Evolutionary conservation across 208 protist species (phyloP).

Genomic region (Acanthamoeba lugdunensis): DNA sequence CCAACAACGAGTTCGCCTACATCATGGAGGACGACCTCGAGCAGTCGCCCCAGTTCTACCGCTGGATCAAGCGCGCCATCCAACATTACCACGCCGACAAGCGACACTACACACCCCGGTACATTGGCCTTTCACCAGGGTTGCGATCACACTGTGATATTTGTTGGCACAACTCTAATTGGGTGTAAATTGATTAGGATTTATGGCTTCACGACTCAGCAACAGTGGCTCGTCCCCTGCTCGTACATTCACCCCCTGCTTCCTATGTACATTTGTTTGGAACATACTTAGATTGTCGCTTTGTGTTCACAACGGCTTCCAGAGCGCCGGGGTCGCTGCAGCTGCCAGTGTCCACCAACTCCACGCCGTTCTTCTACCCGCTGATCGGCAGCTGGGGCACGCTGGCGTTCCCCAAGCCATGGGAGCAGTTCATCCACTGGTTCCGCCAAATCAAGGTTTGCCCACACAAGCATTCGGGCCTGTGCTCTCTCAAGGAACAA

Average conservation of each 20-base stretch:
- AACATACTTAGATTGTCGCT: no score
- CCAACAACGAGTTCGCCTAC: constrained; percentile 11
- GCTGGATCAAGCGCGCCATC: constrained; percentile 38
- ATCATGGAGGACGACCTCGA: constrained; percentile 72
- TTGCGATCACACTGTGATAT: no score
- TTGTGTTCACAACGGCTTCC: no score
- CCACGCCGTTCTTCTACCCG: constrained; percentile 35
- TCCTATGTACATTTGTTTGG: no score
- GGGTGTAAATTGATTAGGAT: background rate
- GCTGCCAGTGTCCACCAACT: constrained; percentile 27
- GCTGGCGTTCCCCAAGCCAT: constrained; percentile 15
- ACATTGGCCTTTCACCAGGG: no score
- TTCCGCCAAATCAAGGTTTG: constrained; percentile 1
- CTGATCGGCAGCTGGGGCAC: constrained; percentile 60
- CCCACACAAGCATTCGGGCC: background rate
- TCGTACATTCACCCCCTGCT: no score
- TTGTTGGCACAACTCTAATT: no score
- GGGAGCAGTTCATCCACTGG: constrained; percentile 53
- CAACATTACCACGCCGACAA: constrained; percentile 14
- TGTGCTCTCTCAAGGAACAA: background rate
- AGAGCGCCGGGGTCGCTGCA: background rate
- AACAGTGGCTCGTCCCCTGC: constrained; percentile 37
- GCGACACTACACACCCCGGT: constrained; percentile 18
- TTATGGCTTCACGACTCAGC: constrained; percentile 45
- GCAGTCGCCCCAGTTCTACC: constrained; percentile 40